Evolutionary conservation across 129 eudicot species (phyloP), one percentile per base, ranked within the genome.

Genomic region (Artemisia argyi): DNA sequence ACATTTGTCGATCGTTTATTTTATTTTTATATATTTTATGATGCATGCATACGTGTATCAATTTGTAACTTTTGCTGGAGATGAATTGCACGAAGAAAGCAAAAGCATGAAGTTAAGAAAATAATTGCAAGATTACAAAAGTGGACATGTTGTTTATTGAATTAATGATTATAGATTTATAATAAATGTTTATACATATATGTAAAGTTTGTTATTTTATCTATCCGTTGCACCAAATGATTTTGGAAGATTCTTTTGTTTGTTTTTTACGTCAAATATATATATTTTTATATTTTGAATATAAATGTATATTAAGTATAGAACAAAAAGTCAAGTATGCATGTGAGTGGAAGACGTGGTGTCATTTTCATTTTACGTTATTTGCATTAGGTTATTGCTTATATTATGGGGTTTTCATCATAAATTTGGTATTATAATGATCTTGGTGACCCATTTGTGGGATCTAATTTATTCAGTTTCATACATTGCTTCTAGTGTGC

Each of bases 11-110:
- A 39, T 39, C 2, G 9, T 39, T 39, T 39, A 1, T 7, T 39
- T 7, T 39, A 39, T 39, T 7, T 39, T 7, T 7, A 39, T 39
- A 20, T 20, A 39, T 39, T 66, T 67, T 76, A 71, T 78, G 82
- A 72, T 66, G 73, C 50, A 72, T 44, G 78, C 19, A 76, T 72
- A 47, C 72, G 18, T 55, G 58, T 65, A 66, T 61, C 49, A 26
- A 35, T 69, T 77, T 84, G 87, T 84, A 71, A 51, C 75, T 79
- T 84, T 82, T 73, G 86, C 78, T 64, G 5, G 32, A 42, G 65
- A 75, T 70, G 66, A 11, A 53, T 47, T 70, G 66, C 7, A 53
- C 63, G 49, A 63, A 55, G 66, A 78, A 69, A 20, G 76, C 65
- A 51, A 69, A 20, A 69, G 69, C 11, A 60, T 39, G 60, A 11